Evolutionary conservation across 805 yeast genomes (phyloP), one percentile per base, ranked within the genome.

Genomic region (Pichia manshurica): DNA sequence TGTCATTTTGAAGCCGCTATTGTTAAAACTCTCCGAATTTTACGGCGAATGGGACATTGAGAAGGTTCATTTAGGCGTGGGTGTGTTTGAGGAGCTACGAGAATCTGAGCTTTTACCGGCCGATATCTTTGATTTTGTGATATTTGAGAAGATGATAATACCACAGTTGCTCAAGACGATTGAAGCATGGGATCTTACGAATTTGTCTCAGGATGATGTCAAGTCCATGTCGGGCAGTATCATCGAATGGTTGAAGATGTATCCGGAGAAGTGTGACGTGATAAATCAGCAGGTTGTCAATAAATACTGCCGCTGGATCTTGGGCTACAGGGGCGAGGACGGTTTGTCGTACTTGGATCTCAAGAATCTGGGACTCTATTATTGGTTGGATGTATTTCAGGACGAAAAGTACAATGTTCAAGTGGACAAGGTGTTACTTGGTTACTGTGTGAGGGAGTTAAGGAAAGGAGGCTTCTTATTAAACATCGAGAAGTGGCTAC

Each of bases 111-210:
- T 48, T 19, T 37, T 49, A 5, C n/a, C 6, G 10, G 12, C n/a
- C 8, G 17, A 22, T 7, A n/a, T 37, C 3, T 22, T 47, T 9
- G 32, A 42, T n/a, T 12, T 5, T 20, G 6, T 45, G 4, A 28
- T 46, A 9, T 13, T 46, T n/a, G 25, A 32, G 5, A 57, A 55
- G 3, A 58, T 61, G 5, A 56, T 80, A 2, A 44, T 63, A 0
- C 78, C 79, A 0, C 67, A 64, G 31, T 56, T 80, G 4, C 35
- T 55, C 0, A 20, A 50, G 2, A 66, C 63, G 0, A 58, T 78
- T 5, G 43, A 44, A 2, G 53, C 4, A 8, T 10, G n/a, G n/a
- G 29, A 37, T 37, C 19, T 37, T 3, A 37, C 21, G n/a, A 9
- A 20, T 17, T 9, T 33, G 16, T n/a, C 16, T n/a, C 17, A 33